Evolutionary conservation across 2,329 filamentous ascomycete species (phyloP), one percentile per base, ranked within the genome.

Genomic region (Ambrosiella cleistominuta): DNA sequence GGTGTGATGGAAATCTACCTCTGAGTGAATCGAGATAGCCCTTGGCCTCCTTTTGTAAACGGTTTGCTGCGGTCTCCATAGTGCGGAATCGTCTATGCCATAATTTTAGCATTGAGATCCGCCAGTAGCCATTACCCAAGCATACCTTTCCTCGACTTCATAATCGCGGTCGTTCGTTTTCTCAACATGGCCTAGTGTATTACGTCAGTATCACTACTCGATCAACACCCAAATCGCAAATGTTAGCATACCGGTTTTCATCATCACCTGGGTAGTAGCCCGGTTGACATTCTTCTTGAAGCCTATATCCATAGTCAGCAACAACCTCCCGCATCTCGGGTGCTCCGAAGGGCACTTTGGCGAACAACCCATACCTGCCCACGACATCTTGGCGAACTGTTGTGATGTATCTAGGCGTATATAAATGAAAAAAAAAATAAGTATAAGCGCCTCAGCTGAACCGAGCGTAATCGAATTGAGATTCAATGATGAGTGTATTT

Each of bases 221-320:
- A 5, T 66, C 37, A 67, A 63, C 9, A 35, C 45, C 59, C 17
- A 57, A 56, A 27, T 50, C 2, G 44, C 12, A 4, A 17, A 40
- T 27, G 11, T 9, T 12, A 40, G 66, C 76, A 63, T 70, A 86
- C 84, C 88, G 60, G 90, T 95, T 80, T 98, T 98, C 91, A 98
- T 97, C 88, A 98, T 96, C 62, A 97, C 91, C 83, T 96, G 90
- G 74, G 94, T 98, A 72, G 91, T 96, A 66, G 91, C 91, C 75
- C 93, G 88, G 77, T 93, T 91, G 76, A 97, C 90, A 82, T 94
- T 94, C 72, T 95, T 95, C 76, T 63, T 74, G 66, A 74, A 74
- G 63, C 72, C 72, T 74, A 63, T 13, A 45, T 63, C 39, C 59
- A 40, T 53, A 58, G 62, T 70, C 64, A 70, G 66, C 67, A 64